A percentile compares a stretch with the other conserved stretches of the same genome.
Conservation (phyloP, 805 yeast genomes). For the Candida cerambycidarum region DNA sequence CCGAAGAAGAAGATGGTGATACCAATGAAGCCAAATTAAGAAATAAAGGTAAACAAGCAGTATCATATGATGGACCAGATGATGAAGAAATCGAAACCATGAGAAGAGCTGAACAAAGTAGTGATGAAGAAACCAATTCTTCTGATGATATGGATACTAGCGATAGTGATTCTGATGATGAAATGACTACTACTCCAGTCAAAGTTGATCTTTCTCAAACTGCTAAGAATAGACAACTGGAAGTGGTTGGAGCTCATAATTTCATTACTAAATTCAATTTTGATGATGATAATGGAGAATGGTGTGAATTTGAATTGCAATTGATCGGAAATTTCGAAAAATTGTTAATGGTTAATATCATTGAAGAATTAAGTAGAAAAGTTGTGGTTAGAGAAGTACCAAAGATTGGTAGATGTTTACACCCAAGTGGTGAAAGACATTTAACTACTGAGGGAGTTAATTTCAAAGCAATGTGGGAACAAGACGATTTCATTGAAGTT, state of each 20-base stretch:
- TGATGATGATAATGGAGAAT: conserved; percentile 82
- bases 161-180: conserved; percentile 26
- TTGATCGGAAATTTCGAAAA: conserved; percentile 80
- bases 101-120: conserved; percentile 78
- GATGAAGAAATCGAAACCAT: conserved; percentile 91
- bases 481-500: conserved; percentile 87
- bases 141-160: conserved; percentile 36
- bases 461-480: conserved; percentile 97
- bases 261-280: conserved; percentile 80
- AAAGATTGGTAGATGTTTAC: conserved; percentile 88
- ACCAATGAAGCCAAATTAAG: conserved; percentile 36
- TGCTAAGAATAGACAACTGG: conserved; percentile 84
- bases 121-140: conserved; percentile 60
- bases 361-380: conserved; percentile 86
- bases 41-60: conserved; percentile 75
- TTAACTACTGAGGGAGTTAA: conserved; percentile 98
- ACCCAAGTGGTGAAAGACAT: conserved; percentile 76
- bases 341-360: conserved; percentile 93
- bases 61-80: conserved; percentile 92
- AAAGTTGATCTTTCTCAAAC: conserved; percentile 45
- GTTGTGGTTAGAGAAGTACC: conserved; percentile 93
- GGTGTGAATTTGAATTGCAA: conserved; percentile 90
- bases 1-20: conserved; percentile 1
- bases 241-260: conserved; percentile 70
- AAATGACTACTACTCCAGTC: conserved; percentile 27